Evolutionary conservation across 78 protist species (phyloP), one percentile per base, ranked within the genome.

Genomic region (Dictyostelium purpureum): DNA sequence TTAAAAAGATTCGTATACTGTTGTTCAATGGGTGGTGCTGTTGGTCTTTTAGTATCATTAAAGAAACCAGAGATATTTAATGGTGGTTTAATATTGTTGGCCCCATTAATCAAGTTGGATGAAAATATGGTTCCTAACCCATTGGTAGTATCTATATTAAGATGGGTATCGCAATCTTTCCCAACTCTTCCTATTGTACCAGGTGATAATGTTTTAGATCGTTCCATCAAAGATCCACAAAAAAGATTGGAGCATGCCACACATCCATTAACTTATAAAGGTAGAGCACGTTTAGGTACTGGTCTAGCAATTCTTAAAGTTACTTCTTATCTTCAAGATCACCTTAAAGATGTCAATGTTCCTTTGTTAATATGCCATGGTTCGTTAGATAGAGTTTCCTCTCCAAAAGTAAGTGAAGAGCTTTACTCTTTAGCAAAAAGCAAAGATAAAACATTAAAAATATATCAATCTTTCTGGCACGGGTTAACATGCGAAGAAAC

Each of bases 171-270:
- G 5, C 12, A 28, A 51, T 19, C 40, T 14, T 56, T 73, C 56
- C 91, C 91, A 33, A 42, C 91, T 6, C 38, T 70, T 2, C 57
- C 91, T n/a, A 85, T 85, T 21, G 91, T 85, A 42, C 91, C 91
- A 6, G 91, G 91, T 70, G 91, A 85, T 0, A 85, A 85, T 85
- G 91, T 85, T 18, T 28, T 73, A 21, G 91, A 70, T 59, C 70
- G 57, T 40, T 56, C 45, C 1, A 85, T 85, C 12, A 85, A 85
- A 59, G 91, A 85, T 43, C 91, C 91, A 43, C 10, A 31, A 1
- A 85, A 85, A 19, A 71, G 91, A 37, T 52, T 26, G 4, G 77
- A 73, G 24, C 91, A 85, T 73, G 91, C 91, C 1, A 73, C 28
- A 4, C 91, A 85, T 59, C 91, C 91, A 70, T 49, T 85, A 31